Evolutionary conservation across 2,329 filamentous ascomycete species (phyloP), one percentile per base, ranked within the genome.

Genomic region (Cercospora zeae-maydis): DNA sequence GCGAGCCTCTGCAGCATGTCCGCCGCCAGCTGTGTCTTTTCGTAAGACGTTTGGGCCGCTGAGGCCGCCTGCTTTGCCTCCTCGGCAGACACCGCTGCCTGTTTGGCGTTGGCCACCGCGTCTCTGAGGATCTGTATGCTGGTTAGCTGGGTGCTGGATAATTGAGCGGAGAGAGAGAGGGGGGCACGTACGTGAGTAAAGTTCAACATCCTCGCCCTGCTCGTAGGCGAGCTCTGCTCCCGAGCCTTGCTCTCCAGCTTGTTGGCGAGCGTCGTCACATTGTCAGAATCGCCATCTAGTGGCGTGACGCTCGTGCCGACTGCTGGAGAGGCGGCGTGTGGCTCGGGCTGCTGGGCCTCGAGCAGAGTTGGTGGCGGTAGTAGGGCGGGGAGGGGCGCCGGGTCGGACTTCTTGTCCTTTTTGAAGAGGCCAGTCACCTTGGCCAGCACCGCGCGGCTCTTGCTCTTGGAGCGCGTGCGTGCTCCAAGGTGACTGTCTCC

Each of bases 391-490:
- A 27, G 24, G 24, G 24, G 24, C 24, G 24, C 24, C 24, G 24
- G 51, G 45, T 58, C 45, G 1, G 57, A 21, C 58, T 70, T 67
- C 61, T 69, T 71, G 9, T 72, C 68, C n/a, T 67, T 67, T 63
- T 67, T 71, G 45, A 73, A 72, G n/a, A 74, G 57, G 10, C 67
- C 70, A 16, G 70, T 70, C 54, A 74, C 52, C 60, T 73, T 74
- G 63, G 72, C 67, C 13, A 73, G 58, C 6, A 73, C 63, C 8
- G 66, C 57, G 2, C 69, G 69, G 42, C 71, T 71, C 61, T 70
- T 74, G 7, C 72, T 73, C 14, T 27, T 27, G 24, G 24, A 27
- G 24, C 65, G 69, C 4, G 67, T 66, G 31, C 72, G 64, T 33
- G 64, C 63, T 14, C 57, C 54, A 2, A 16, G n/a, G 37, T 45